phyloP scores from a whole-genome alignment of 176 grass and related monocot genomes.

The Ensete ventricosum region DNA sequence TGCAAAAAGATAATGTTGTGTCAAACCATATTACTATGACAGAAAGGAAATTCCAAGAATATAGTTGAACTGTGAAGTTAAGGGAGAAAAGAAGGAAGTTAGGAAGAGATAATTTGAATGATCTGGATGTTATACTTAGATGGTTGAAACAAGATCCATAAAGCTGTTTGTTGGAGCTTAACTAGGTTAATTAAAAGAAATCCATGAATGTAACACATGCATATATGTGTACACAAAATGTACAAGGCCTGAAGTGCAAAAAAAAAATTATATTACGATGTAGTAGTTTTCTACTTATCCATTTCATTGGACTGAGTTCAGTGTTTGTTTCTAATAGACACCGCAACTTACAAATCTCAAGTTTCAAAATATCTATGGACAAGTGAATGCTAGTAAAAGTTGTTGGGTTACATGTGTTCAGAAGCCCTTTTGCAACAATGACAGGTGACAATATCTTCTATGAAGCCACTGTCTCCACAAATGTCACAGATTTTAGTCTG shows the following conservation, averaged over 20 bases:
- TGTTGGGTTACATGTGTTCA: constrained; percentile 25
- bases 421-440: constrained; percentile 23
- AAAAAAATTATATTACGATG: not conserved
- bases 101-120: no score
- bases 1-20: not conserved
- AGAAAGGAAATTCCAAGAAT: not conserved
- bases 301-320: not conserved
- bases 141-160: not conserved
- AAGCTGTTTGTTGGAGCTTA: not conserved
- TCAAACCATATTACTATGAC: not conserved
- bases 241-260: not conserved
- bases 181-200: not conserved
- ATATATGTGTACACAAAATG: not conserved
- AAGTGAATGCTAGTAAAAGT: not conserved
- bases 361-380: not conserved
- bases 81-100: no score
- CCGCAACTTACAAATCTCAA: not conserved
- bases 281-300: not conserved
- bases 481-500: constrained; percentile 31
- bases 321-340: not conserved
- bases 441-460: constrained; percentile 2
- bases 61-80: not conserved
- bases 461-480: constrained; percentile 5
- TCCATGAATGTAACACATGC: not conserved
- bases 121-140: not conserved